Percentiles rank a stretch among this genome's conserved stretches.
Evolutionary conservation across 2,329 filamentous ascomycete species (phyloP).

Genomic region (Domatiomyces catenatus): DNA sequence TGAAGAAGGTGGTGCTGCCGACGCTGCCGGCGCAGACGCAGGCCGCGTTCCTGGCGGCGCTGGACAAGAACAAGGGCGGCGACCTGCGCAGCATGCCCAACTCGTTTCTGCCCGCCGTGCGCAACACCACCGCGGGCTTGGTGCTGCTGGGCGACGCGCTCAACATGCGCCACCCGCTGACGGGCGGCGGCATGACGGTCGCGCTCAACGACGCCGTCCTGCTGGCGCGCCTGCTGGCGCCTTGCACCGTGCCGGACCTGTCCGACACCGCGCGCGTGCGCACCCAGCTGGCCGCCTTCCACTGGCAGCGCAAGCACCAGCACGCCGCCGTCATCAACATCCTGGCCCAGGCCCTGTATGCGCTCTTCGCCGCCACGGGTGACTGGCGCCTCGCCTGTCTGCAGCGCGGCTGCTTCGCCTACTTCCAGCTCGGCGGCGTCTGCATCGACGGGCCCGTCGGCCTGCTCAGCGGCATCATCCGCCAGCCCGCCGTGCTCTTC

Average conservation of each 20-base stretch:
- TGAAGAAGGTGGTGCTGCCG: slow-evolving; percentile 65
- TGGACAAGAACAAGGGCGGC: slow-evolving; percentile 50
- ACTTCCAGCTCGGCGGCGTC: slow-evolving; percentile 63
- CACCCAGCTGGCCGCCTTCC: slow-evolving; percentile 56
- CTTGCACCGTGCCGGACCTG: slow-evolving; percentile 52
- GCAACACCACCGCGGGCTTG: slow-evolving; percentile 55
- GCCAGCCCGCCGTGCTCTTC: slow-evolving; percentile 60
- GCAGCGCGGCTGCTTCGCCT: slow-evolving; percentile 79
- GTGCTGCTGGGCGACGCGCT: slow-evolving; percentile 82
- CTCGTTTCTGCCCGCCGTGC: slow-evolving; percentile 71
- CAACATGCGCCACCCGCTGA: slow-evolving; percentile 99
- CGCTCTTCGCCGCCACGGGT: slow-evolving; percentile 66
- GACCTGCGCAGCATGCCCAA: slow-evolving; percentile 88
- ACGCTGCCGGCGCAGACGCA: slow-evolving; percentile 56
- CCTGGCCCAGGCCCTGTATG: slow-evolving; percentile 85
- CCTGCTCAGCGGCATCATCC: slow-evolving; percentile 66
- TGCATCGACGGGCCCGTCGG: slow-evolving; percentile 65
- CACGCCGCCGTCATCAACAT: slow-evolving; percentile 88
- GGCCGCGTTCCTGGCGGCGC: slow-evolving; percentile 57
- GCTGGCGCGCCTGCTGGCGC: slow-evolving; percentile 58
- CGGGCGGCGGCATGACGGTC: slow-evolving; percentile 95
- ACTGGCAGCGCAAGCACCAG: slow-evolving; percentile 75
- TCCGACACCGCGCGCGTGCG: slow-evolving; percentile 51
- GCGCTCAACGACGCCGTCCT: slow-evolving; percentile 83
- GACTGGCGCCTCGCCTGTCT: slow-evolving; percentile 56